Evolutionary conservation across 2,329 filamentous ascomycete species (phyloP).

Genomic region (Sclerotinia subarctica): DNA sequence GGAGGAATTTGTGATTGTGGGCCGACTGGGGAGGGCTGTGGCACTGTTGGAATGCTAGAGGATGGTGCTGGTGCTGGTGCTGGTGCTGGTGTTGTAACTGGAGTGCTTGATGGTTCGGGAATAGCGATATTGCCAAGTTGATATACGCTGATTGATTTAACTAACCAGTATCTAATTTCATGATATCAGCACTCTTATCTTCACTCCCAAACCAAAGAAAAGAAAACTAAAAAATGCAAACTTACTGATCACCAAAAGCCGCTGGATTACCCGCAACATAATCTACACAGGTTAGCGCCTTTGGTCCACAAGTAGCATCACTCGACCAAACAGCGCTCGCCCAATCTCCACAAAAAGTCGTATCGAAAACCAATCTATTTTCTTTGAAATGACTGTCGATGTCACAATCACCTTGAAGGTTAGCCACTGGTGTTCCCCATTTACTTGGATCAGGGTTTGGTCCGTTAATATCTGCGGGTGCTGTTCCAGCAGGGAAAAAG

Average conservation of each 20-base stretch:
- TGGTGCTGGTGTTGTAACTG: neutral
- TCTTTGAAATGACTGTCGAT: slow-evolving; percentile 67
- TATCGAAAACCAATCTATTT: slow-evolving; percentile 77
- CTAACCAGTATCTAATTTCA: neutral
- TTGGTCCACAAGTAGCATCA: slow-evolving; percentile 47
- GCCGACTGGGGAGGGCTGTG: neutral
- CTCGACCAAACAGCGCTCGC: slow-evolving; percentile 55
- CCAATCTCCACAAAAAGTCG: slow-evolving; percentile 84
- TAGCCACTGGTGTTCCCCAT: slow-evolving; percentile 67
- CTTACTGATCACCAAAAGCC: slow-evolving; percentile 66
- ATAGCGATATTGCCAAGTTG: neutral
- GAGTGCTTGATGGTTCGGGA: neutral
- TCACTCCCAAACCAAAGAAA: accelerated
- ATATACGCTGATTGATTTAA: neutral
- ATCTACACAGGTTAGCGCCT: slow-evolving; percentile 62
- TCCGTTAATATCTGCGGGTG: slow-evolving; percentile 65
- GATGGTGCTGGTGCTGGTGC: neutral
- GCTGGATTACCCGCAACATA: slow-evolving; percentile 69
- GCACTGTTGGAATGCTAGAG: neutral
- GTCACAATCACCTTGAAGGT: slow-evolving; percentile 61
- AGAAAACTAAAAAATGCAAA: neutral
- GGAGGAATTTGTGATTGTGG: neutral
- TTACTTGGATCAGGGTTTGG: slow-evolving; percentile 58
- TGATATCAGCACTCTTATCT: neutral
- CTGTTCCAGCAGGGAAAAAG: slow-evolving; percentile 55